These are phyloP conservation scores for Straminergon stramineum DNA, from an alignment of 225 moss, liverwort and hornwort genomes.

Conservation along the genomic window DNA sequence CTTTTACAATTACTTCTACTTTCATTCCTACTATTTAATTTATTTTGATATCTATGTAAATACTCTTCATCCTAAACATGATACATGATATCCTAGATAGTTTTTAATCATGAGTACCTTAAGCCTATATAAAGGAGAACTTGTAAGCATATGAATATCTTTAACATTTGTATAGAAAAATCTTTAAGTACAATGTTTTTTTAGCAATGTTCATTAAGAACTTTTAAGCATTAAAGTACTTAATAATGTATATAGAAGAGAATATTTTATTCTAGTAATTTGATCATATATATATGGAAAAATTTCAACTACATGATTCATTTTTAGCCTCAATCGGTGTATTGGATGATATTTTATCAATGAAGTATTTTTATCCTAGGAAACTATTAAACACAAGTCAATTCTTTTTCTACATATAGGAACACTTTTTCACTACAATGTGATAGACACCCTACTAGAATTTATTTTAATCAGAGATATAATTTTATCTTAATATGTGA, in stretches of 20 bases:
- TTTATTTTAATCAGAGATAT: background rate
- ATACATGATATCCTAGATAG: background rate
- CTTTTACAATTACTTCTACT: background rate
- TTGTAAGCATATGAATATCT: background rate
- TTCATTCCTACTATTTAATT: background rate
- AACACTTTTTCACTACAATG: background rate
- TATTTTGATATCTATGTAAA: background rate
- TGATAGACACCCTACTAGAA: no score
- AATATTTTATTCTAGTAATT: background rate
- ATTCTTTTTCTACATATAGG: background rate
- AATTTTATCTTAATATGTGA: background rate
- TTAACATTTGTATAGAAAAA: background rate
- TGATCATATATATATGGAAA: background rate
- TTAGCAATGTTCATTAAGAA: background rate
- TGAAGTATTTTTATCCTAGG: background rate
- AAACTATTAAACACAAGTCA: background rate
- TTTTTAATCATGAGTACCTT: background rate
- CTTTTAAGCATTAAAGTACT: background rate
- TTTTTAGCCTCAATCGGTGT: background rate
- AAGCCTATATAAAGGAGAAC: background rate
- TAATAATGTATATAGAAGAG: no score
- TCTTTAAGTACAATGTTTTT: background rate
- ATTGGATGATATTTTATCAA: background rate
- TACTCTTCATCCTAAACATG: background rate
- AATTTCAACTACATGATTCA: background rate